A percentile compares a stretch with the other conserved stretches of the same genome.
Conservation (phyloP, 1,139 yeast species). For the Kurtzmaniella quercitrusa region DNA sequence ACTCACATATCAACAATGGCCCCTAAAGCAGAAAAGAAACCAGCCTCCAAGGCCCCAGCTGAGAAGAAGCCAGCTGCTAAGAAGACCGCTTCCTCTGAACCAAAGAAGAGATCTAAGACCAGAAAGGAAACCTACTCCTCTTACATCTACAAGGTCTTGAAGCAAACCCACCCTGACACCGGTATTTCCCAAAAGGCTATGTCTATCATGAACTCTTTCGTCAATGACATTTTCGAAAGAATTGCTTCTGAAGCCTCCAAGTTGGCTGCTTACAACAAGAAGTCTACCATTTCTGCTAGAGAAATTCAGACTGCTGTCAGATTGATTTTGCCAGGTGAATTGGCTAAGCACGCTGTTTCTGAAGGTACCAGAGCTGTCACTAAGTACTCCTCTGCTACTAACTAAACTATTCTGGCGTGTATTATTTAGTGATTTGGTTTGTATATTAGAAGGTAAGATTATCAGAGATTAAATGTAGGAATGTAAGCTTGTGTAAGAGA, state of each 20-base stretch:
- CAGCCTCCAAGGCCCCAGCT: conserved; percentile 91
- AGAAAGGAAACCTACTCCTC: conserved; percentile 95
- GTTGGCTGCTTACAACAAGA: conserved; percentile 94
- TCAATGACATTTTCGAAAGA: conserved; percentile 83
- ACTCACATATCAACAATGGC: conserved; percentile 51
- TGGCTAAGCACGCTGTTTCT: conserved; percentile 92
- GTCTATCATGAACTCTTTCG: conserved; percentile 94
- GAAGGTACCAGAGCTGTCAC: conserved; percentile 97
- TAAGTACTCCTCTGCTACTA: conserved; percentile 78
- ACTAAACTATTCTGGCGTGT: conserved; percentile 8
- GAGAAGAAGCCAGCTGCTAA: conserved; percentile 84
- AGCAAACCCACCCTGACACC: conserved; percentile 94
- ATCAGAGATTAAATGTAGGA: conserved; percentile 2
- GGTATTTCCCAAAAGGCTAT: conserved; percentile 95
- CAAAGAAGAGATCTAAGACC: conserved; percentile 85
- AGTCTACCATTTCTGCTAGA: conserved; percentile 91
- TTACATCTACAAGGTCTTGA: conserved; percentile 87
- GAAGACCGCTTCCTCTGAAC: conserved; percentile 72
- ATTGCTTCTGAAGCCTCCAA: conserved; percentile 90
- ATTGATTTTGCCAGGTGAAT: conserved; percentile 92
- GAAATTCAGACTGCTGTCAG: conserved; percentile 95
- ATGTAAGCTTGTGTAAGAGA: no score
- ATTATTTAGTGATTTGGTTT: conserved; percentile 7
- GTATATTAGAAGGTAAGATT: conserved; percentile 10
- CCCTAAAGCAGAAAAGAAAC: conserved; percentile 87